Percentiles rank a stretch among this genome's conserved stretches.
Evolutionary conservation across 164 flowering plant genomes (phyloP).

Genomic region (Hamamelis virginiana): DNA sequence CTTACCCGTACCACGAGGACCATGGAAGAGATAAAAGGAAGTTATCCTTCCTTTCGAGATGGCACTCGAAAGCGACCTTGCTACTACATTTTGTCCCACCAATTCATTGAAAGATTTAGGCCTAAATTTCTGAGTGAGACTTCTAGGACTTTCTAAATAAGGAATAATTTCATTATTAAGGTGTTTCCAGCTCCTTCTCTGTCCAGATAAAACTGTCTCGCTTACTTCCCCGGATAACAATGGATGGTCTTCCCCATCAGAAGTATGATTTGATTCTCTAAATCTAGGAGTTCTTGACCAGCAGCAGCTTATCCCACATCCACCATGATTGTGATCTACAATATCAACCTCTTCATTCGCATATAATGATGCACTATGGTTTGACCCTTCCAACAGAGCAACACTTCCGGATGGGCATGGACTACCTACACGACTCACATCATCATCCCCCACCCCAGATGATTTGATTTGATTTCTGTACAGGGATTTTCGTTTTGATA

Average conservation of each 20-base stretch:
- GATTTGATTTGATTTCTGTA: conserved; percentile 28
- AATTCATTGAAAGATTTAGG: conserved; percentile 74
- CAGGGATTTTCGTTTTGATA: conserved; percentile 23
- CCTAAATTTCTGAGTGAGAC: conserved; percentile 70
- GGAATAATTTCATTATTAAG: conserved; percentile 33
- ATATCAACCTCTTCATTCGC: conserved; percentile 40
- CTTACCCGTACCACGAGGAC: conserved; percentile 95
- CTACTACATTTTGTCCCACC: conserved; percentile 76
- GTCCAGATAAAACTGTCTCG: conserved; percentile 27
- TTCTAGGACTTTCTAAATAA: conserved; percentile 56
- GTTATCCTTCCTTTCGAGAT: conserved; percentile 49
- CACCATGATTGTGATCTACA: conserved; percentile 33
- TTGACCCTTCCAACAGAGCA: conserved; percentile 38
- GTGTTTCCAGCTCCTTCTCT: conserved; percentile 25
- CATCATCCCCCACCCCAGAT: conserved; percentile 35
- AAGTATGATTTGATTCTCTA: conserved; percentile 37
- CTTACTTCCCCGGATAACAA: conserved; percentile 40
- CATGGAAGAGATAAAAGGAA: conserved; percentile 79
- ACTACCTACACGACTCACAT: conserved; percentile 48
- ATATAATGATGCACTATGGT: conserved; percentile 35
- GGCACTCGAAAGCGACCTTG: conserved; percentile 60
- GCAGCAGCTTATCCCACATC: conserved; percentile 71
- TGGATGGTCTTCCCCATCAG: conserved; percentile 58
- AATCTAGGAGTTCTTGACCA: conserved; percentile 78
- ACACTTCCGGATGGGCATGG: conserved; percentile 43